Percentiles rank a stretch among this genome's conserved stretches.
These are phyloP conservation scores for Lyophyllum shimeji DNA, from an alignment of 768 basidiomycete species.

Conservation along the genomic window DNA sequence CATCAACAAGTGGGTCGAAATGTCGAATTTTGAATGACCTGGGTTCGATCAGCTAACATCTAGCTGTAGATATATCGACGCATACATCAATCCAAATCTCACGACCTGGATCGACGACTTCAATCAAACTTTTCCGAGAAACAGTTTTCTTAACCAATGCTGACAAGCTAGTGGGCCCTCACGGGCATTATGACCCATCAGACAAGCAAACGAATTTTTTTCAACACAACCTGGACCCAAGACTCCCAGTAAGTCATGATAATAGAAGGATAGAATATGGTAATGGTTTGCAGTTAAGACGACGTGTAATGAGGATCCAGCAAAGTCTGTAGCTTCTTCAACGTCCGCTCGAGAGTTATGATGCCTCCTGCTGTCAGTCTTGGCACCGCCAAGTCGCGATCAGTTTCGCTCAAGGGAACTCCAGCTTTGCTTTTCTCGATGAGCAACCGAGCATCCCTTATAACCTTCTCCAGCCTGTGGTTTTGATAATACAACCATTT, in stretches of 20 bases:
- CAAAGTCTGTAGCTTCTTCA: conserved; percentile 61
- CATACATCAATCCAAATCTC: conserved; percentile 81
- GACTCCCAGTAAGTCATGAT: neutral
- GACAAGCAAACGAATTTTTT: too few relatives aligned
- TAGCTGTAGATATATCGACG: conserved; percentile 48
- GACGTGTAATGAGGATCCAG: conserved; percentile 18
- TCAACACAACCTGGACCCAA: neutral
- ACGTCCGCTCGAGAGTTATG: conserved; percentile 73
- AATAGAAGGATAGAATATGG: neutral
- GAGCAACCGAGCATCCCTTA: conserved; percentile 59
- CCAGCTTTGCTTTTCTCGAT: conserved; percentile 64
- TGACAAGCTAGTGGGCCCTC: conserved; percentile 19
- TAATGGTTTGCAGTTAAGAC: neutral
- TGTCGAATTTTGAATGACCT: neutral
- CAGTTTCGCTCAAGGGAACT: conserved; percentile 26
- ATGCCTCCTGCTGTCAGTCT: conserved; percentile 77
- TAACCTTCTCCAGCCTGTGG: conserved; percentile 66
- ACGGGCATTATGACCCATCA: too few relatives aligned
- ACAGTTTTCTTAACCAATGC: conserved; percentile 58
- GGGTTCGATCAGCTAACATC: neutral
- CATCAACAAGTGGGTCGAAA: conserved; percentile 58
- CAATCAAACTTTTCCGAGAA: conserved; percentile 70
- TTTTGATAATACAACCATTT: conserved; percentile 67
- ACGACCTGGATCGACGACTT: conserved; percentile 74
- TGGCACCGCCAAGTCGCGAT: conserved; percentile 60